Conservation (phyloP, 192 early-diverging fungal genomes). For the Backusella morwellensis region DNA sequence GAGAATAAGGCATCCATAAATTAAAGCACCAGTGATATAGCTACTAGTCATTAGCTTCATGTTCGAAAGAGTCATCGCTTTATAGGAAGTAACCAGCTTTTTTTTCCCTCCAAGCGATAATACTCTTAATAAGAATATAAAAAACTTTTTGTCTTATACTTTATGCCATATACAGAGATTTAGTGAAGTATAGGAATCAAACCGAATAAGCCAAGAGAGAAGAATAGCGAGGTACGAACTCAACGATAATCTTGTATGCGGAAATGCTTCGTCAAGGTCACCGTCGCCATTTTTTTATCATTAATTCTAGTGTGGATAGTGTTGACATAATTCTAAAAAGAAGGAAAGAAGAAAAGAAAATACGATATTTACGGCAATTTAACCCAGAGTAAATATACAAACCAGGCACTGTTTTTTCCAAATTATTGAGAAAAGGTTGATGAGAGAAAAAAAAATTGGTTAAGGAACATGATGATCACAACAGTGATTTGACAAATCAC, state of each 20-base stretch:
- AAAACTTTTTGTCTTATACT: conserved; percentile 1
- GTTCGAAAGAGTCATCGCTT: conserved; percentile 60
- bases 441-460: too few species aligned
- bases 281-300: conserved; percentile 32
- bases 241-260: conserved; percentile 71
- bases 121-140: background rate
- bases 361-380: conserved; percentile 45
- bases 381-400: too few species aligned
- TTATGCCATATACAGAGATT: conserved; percentile 62
- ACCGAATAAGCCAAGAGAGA: conserved; percentile 74
- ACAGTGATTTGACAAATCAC: too few species aligned
- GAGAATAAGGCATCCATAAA: conserved; percentile 60
- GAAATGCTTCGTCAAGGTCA: conserved; percentile 58
- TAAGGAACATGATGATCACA: too few species aligned
- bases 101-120: background rate
- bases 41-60: conserved; percentile 69
- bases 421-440: too few species aligned
- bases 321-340: too few species aligned
- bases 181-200: conserved; percentile 72
- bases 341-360: background rate
- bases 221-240: conserved; percentile 75
- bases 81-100: conserved; percentile 1
- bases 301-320: too few species aligned
- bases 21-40: conserved; percentile 80
- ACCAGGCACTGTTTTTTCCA: too few species aligned